These are phyloP conservation scores for Fusarium phyllophilum DNA, from an alignment of 2,329 filamentous ascomycete genomes.

Conservation along the genomic window DNA sequence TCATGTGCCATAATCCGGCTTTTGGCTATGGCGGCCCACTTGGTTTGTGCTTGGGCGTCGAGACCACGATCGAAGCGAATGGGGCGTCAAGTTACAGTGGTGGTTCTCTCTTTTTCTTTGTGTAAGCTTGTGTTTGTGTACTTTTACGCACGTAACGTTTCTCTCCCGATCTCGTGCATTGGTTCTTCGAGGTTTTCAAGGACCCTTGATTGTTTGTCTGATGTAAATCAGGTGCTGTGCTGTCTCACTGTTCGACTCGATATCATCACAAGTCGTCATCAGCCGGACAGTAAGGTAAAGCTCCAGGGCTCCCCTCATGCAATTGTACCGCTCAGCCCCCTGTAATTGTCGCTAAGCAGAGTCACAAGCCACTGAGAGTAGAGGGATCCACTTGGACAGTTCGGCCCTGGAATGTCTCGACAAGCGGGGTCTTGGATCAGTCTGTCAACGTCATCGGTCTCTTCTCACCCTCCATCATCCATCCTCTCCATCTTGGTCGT, in stretches of 20 bases:
- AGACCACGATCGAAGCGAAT: slow-evolving; percentile 15
- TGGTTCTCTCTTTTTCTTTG: slow-evolving; percentile 15
- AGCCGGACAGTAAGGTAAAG: slow-evolving; percentile 26
- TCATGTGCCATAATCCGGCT: slow-evolving; percentile 39
- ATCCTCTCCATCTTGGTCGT: slow-evolving; percentile 21
- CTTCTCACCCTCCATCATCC: slow-evolving; percentile 29
- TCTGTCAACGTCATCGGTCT: slow-evolving; percentile 44
- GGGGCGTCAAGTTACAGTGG: not conserved
- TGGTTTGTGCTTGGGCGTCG: slow-evolving; percentile 39
- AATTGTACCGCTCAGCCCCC: slow-evolving; percentile 24
- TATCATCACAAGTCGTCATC: slow-evolving; percentile 38
- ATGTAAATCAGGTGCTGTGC: slow-evolving; percentile 18
- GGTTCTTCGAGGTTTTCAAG: not conserved
- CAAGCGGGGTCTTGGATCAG: slow-evolving; percentile 35
- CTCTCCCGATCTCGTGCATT: slow-evolving; percentile 14
- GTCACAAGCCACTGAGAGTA: slow-evolving; percentile 36
- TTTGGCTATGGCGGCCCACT: slow-evolving; percentile 38
- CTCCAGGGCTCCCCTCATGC: slow-evolving; percentile 6
- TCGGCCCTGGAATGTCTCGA: slow-evolving; percentile 35
- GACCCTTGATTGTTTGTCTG: not conserved
- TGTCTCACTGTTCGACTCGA: slow-evolving; percentile 13
- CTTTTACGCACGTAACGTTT: slow-evolving; percentile 15
- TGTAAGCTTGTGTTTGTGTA: not conserved
- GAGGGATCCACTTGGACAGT: slow-evolving; percentile 22
- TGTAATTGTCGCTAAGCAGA: slow-evolving; percentile 15